These are phyloP conservation scores for Circinella minor DNA, from an alignment of 371 early-diverging fungal genomes.

Conservation along the genomic window DNA sequence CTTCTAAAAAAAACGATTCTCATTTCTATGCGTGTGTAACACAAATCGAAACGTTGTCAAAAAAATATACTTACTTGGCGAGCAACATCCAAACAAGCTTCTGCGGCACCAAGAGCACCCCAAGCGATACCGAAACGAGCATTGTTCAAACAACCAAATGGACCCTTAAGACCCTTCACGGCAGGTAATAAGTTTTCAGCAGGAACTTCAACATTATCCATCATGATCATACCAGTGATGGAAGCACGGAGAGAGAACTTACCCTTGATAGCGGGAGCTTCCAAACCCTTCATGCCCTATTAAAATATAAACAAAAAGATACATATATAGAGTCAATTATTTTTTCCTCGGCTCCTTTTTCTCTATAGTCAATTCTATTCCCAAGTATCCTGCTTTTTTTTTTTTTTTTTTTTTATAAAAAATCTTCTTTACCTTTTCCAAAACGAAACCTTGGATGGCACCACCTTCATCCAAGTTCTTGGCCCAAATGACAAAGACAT, in stretches of 20 bases:
- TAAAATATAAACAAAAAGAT: not conserved
- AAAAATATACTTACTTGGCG: constrained; percentile 41
- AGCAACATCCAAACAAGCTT: constrained; percentile 89
- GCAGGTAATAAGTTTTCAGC: constrained; percentile 87
- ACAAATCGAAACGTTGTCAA: not conserved
- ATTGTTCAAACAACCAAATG: constrained; percentile 97
- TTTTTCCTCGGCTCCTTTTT: too few species aligned
- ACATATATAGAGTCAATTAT: too few species aligned
- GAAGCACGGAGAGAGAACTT: constrained; percentile 97
- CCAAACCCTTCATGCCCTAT: constrained; percentile 82
- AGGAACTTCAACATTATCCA: constrained; percentile 96
- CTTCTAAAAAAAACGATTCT: too few species aligned
- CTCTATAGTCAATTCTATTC: too few species aligned
- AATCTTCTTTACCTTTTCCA: constrained; percentile 88
- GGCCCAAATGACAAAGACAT: constrained; percentile 96
- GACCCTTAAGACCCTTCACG: constrained; percentile 92
- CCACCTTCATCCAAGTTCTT: constrained; percentile 82
- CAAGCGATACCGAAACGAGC: constrained; percentile 97
- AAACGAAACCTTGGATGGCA: constrained; percentile 91
- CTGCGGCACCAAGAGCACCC: constrained; percentile 97
- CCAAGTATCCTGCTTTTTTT: too few species aligned
- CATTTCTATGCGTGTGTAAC: too few species aligned
- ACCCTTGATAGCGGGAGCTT: constrained; percentile 90
- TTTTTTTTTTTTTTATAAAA: too few species aligned
- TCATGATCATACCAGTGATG: constrained; percentile 97